Evolutionary conservation across 1,284 basidiomycete species (phyloP).

Genomic region (Ganoderma meredithae): DNA sequence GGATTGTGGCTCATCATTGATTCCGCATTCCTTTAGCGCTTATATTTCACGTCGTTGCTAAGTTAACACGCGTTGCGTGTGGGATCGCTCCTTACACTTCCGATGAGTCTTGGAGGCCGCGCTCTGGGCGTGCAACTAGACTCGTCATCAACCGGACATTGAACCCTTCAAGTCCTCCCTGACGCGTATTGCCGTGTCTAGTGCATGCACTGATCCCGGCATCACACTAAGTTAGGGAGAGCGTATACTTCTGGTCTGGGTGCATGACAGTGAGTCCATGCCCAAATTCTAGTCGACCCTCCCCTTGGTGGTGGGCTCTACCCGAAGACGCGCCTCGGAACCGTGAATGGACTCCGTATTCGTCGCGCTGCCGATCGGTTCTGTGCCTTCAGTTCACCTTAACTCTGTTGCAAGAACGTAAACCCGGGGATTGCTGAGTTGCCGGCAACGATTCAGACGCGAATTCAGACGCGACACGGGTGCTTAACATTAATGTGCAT

Average conservation of each 20-base stretch:
- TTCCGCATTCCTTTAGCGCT: background rate
- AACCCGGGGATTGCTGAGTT: conserved; percentile 3
- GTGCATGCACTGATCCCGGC: background rate
- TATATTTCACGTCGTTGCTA: background rate
- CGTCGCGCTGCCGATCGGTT: conserved; percentile 3
- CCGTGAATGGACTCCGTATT: conserved; percentile 1
- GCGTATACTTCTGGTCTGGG: background rate
- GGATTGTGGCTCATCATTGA: background rate
- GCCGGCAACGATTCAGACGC: background rate
- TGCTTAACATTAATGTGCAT: background rate
- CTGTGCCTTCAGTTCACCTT: conserved; percentile 5
- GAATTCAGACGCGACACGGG: no score
- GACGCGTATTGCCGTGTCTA: background rate
- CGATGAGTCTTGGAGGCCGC: background rate
- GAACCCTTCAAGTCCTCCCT: background rate
- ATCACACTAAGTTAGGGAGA: background rate
- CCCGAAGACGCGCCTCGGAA: background rate
- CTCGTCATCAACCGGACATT: background rate
- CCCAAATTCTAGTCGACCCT: background rate
- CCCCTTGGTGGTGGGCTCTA: background rate
- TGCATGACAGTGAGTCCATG: background rate
- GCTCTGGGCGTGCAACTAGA: background rate
- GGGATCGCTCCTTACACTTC: background rate
- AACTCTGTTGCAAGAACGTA: conserved; percentile 5
- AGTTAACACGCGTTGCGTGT: background rate